phyloP scores from a whole-genome alignment of 768 basidiomycete genomes.

The Mycena crocata region DNA sequence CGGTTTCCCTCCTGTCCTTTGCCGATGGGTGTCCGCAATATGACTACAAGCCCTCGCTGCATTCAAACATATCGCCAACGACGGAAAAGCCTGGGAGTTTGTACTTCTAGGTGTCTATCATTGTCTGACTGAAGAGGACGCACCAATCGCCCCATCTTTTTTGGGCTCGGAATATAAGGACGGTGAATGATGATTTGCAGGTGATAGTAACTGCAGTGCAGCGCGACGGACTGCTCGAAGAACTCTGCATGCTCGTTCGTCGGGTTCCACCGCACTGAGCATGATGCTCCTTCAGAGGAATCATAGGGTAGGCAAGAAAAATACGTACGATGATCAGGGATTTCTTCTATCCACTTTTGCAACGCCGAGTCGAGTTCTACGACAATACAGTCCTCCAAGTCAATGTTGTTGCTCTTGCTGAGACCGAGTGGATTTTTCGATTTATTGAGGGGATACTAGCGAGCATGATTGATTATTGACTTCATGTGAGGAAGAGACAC shows the following conservation, averaged over 20 bases:
- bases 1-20: conserved; percentile 44
- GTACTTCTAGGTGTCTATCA: background rate
- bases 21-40: conserved; percentile 67
- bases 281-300: conserved; percentile 56
- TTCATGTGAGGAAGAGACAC: conserved; percentile 29
- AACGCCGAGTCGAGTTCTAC: conserved; percentile 80
- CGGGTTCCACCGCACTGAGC: conserved; percentile 56
- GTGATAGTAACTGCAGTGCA: conserved; percentile 60
- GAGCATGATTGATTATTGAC: background rate
- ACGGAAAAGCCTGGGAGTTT: conserved; percentile 53
- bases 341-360: conserved; percentile 81
- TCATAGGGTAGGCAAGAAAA: conserved; percentile 62
- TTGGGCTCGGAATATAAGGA: conserved; percentile 78
- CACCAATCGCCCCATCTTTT: conserved; percentile 51
- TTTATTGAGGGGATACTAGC: conserved; percentile 79
- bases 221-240: conserved; percentile 67
- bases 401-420: conserved; percentile 47
- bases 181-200: conserved; percentile 82
- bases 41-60: conserved; percentile 82
- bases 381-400: conserved; percentile 75
- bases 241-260: conserved; percentile 50
- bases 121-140: background rate
- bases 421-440: conserved; percentile 64
- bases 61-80: conserved; percentile 88
- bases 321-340: conserved; percentile 65